Evolutionary conservation across 2,329 filamentous ascomycete genomes (phyloP).

Genomic region (Monosporascus sp.): DNA sequence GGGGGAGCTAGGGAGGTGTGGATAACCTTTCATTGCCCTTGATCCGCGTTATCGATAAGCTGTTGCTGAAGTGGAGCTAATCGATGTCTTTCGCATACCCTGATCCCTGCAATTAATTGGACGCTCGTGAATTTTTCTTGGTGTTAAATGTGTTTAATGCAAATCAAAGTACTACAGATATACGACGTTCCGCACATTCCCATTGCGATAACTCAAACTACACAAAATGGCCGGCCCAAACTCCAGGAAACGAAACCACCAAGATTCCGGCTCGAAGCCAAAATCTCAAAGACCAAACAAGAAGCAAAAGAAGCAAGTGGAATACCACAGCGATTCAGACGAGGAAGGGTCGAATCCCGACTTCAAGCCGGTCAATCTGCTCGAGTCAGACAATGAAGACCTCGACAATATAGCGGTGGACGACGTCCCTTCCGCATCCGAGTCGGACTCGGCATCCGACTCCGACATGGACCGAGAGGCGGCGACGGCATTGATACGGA

Average conservation of each 20-base stretch:
- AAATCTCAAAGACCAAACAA: constrained; percentile 41
- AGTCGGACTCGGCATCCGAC: constrained; percentile 26
- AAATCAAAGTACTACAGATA: too few relatives aligned
- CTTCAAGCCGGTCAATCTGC: constrained; percentile 48
- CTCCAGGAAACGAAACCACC: constrained; percentile 23
- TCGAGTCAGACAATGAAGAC: constrained; percentile 54
- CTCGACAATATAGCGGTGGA: constrained; percentile 50
- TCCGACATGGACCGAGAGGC: constrained; percentile 30
- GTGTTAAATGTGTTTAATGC: background rate
- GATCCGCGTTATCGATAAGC: background rate
- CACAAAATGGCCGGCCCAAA: constrained; percentile 20
- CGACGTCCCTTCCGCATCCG: constrained; percentile 35
- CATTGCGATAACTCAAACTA: background rate
- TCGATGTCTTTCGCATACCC: background rate
- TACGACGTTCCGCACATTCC: background rate
- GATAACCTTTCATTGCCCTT: too few relatives aligned
- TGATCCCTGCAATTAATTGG: background rate
- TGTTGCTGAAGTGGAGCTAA: background rate
- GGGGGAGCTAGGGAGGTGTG: too few relatives aligned
- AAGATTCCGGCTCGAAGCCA: constrained; percentile 21
- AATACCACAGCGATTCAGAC: constrained; percentile 51
- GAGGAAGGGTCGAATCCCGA: constrained; percentile 34
- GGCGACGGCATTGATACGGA: constrained; percentile 14
- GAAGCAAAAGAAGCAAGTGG: constrained; percentile 43
- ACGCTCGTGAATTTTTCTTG: background rate